Base-by-base conservation (phyloP, 2,329 filamentous ascomycete genomes). In the Grosmannia serpens region DNA sequence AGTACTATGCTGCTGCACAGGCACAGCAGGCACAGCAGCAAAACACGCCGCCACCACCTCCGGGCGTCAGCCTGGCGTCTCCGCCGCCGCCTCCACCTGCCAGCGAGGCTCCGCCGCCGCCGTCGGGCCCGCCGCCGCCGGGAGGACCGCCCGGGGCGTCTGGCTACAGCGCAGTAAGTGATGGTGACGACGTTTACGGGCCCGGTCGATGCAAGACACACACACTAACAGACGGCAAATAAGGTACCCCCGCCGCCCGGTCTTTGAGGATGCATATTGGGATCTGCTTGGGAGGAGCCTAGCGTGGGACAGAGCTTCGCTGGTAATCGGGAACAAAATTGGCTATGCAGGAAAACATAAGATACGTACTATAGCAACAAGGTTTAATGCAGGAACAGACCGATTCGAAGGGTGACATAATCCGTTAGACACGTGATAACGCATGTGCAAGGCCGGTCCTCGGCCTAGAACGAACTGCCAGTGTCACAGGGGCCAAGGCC, bases 91-190 rank as follows among this genome's bases (percentile, higher is more conserved):
- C 61, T 46, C 59, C 61, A 1, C 50, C 59, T 3, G 41, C 56
- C 1, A 20, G 29, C 72, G 61, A 80, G 83, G 13, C 81, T 84
- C n/a, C 79, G 17, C 79, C 79, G 33, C 75, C 80, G 15, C 75
- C 78, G 26, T 71, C 76, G 9, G 78, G 79, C 13, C 76, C 80
- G 54, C 76, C 79, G n/a, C 79, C 79, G 58, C 69, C 69, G 54
- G 78, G 79, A 49, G 72, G 74, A 9, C 76, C 80, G 53, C 76
- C 79, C n/a, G 78, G 79, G 58, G 68, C 68, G 50, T 73, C 75
- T 55, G 75, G 78, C 53, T 90, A 88, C 68, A 83, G 80, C 65
- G 77, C 84, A 65, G 86, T 87, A 80, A 65, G 35, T 38, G 35
- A 6, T 15, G 15, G 35, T 38, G 35, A 6, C 35, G 15, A 15